Evolutionary conservation across 768 basidiomycete genomes (phyloP).

Genomic region (Austroboletus eburneus): DNA sequence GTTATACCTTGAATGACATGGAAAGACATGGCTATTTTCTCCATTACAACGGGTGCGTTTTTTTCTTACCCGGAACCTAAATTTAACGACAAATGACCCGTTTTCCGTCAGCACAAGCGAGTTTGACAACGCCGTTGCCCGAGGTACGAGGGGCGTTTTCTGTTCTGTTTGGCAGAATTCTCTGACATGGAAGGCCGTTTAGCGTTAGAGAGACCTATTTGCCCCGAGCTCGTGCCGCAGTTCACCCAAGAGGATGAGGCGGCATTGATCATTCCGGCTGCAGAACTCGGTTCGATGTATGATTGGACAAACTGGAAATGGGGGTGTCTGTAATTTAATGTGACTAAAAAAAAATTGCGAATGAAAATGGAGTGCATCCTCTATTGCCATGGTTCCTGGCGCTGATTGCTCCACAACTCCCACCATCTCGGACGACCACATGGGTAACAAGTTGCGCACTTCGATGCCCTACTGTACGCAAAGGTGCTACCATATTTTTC

Average conservation of each 20-base stretch:
- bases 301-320: slow-evolving; percentile 23
- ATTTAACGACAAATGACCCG: slow-evolving; percentile 1
- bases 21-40: slow-evolving; percentile 25
- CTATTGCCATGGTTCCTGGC: too few relatives aligned
- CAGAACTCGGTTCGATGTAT: background rate
- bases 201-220: slow-evolving; percentile 16
- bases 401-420: too few relatives aligned
- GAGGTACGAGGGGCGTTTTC: slow-evolving; percentile 15
- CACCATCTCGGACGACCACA: slow-evolving; percentile 5
- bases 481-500: slow-evolving; percentile 15
- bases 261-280: slow-evolving; percentile 9
- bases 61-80: background rate
- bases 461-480: slow-evolving; percentile 9
- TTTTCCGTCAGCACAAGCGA: slow-evolving; percentile 15
- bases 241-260: background rate
- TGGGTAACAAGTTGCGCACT: background rate
- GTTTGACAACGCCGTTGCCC: slow-evolving; percentile 17
- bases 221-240: slow-evolving; percentile 21
- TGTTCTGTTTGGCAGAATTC: background rate
- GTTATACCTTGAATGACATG: slow-evolving; percentile 18
- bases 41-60: slow-evolving; percentile 19
- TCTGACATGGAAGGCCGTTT: slow-evolving; percentile 11
- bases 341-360: slow-evolving; percentile 13
- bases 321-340: background rate
- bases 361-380: too few relatives aligned